Evolutionary conservation across 441 rosid species (phyloP), one percentile per base, ranked within the genome.

Genomic region (Raphanus hybrid): DNA sequence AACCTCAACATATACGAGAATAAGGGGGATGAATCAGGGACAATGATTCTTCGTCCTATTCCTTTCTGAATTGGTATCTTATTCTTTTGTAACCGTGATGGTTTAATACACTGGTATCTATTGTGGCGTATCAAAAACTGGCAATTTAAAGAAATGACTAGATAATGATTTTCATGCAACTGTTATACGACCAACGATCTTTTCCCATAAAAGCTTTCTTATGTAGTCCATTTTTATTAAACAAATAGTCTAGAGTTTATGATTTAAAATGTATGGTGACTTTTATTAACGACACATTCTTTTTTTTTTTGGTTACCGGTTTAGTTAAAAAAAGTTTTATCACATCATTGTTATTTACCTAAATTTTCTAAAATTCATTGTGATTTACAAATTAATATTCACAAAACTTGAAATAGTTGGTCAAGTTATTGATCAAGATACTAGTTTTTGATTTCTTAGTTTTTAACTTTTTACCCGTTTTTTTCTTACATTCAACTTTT

Each of bases 41-140:
- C 37, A 66, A 66, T 20, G 34, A 39, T 64, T 54, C 26, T 57
- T 57, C n/a, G 61, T 18, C n/a, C n/a, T 57, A 57, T 57, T 18
- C 52, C 52, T 45, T 45, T 45, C 15, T 50, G 2, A 43, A 11
- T 11, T 43, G 50, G 64, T 58, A 23, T 20, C 62, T 18, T 20
- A 10, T 58, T 57, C 61, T 58, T 58, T 57, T 57, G 61, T 20
- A 20, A 20, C 63, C 14, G 14, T 20, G 14, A 57, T 23, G 29
- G 34, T 57, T 58, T 58, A 20, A 10, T 58, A 57, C n/a, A 50
- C 18, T 50, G 18, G 18, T 50, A 57, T 57, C 32, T 57, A 4
- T 58, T 5, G 11, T 8, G 32, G 29, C 7, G 29, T 23, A 23
- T 58, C 10, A 55, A 57, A 37, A 39, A 18, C 8, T 55, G 11